Percentiles rank a stretch among this genome's conserved stretches.
phyloP scores from a whole-genome alignment of 331 rosid species.

The Acacia pycnantha region DNA sequence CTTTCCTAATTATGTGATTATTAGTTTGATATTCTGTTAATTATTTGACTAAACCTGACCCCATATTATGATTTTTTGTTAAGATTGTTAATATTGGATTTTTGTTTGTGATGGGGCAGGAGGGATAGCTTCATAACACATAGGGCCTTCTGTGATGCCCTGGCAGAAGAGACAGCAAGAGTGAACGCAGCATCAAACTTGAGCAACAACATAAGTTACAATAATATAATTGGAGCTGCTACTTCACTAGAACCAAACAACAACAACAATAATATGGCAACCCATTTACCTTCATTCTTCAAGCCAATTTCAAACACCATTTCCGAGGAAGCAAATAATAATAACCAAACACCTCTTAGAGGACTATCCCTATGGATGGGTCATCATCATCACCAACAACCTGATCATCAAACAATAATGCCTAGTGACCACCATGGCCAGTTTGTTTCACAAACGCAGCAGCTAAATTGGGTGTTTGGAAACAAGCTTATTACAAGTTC shows the following conservation, averaged over 20 bases:
- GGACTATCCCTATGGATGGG: conserved; percentile 53
- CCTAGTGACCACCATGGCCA: conserved; percentile 41
- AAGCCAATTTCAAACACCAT: conserved; percentile 47
- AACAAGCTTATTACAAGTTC: conserved; percentile 31
- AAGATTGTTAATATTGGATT: not conserved
- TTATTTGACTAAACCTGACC: conserved; percentile 5
- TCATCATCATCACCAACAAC: conserved; percentile 37
- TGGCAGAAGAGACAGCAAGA: conserved; percentile 95
- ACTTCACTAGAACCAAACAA: conserved; percentile 29
- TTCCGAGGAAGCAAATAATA: conserved; percentile 15
- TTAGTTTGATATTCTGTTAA: conserved; percentile 13
- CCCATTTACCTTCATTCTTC: conserved; percentile 52
- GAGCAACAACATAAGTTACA: conserved; percentile 49
- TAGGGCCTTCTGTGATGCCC: conserved; percentile 92
- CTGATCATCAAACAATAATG: conserved; percentile 11
- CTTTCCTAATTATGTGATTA: conserved; percentile 19
- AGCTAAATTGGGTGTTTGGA: conserved; percentile 67
- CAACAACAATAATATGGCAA: conserved; percentile 22
- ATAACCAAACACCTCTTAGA: conserved; percentile 29
- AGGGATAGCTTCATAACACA: conserved; percentile 95
- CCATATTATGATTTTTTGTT: conserved; percentile 3
- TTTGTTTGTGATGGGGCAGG: conserved; percentile 40
- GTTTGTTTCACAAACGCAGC: conserved; percentile 35
- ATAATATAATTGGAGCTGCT: conserved; percentile 50
- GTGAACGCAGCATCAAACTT: conserved; percentile 63